Evolutionary conservation across 1,284 basidiomycete genomes (phyloP), one percentile per base, ranked within the genome.

Genomic region (Polyporus tsugae): DNA sequence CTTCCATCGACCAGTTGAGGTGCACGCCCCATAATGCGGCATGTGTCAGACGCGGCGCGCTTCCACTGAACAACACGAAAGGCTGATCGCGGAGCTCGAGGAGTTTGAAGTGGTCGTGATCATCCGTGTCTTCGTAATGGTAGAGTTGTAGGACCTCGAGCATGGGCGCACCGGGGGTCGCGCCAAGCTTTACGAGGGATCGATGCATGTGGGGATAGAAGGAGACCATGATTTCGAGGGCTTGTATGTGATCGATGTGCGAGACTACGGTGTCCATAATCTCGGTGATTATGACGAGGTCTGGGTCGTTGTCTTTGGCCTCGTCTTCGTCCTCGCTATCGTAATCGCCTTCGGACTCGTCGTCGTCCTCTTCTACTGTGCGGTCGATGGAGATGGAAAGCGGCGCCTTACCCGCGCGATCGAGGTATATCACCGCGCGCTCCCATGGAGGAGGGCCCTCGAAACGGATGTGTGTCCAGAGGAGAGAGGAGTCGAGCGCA

Each of bases 1-100:
- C 76, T 2, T 79, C 80, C 15, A 44, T 52, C 2, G 58, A 55
- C 88, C 88, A 90, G 4, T 86, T 84, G 52, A 90, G 81, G 74
- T 89, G 89, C 67, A 90, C 88, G 62, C 89, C 89, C 72, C 88
- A 87, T 53, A 90, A 79, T n/a, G 87, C 87, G 60, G 89, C 82
- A 69, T 87, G 84, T 66, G 79, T 82, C n/a, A 89, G 77, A 6
- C 76, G 76, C 4, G 87, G 88, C 2, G 86, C 79, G 35, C 77
- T 72, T 67, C 87, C 86, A 71, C 78, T 75, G 77, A 89, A 89
- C 25, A 88, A 82, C 62, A 80, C 77, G 62, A 75, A 74, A 13
- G 70, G 41, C 65, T 74, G 75, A 11, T 67, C 59, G 36, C 68
- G 69, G 10, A 88, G 86, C 1, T 86, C 86, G 4, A 83, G 82